Percentiles rank a stretch among this genome's conserved stretches.
These are phyloP conservation scores for Conticribra weissflogii DNA, from an alignment of 108 stramenopile genomes.

Conservation along the genomic window DNA sequence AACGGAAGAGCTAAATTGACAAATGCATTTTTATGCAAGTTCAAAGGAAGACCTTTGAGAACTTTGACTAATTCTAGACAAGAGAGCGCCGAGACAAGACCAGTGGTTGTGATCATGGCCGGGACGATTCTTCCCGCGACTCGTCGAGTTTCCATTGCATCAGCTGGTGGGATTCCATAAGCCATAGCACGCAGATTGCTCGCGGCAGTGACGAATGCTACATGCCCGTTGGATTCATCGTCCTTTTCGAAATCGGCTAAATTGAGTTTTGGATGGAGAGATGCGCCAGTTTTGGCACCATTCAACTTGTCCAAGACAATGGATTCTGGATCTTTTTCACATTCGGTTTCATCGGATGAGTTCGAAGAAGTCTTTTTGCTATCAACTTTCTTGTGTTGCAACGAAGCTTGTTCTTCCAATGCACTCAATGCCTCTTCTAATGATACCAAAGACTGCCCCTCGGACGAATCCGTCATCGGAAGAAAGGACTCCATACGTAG, in stretches of 20 bases:
- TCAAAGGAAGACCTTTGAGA: conserved; percentile 75
- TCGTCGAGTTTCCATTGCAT: conserved; percentile 91
- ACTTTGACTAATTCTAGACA: conserved; percentile 94
- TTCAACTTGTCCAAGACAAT: conserved; percentile 42
- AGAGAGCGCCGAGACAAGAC: conserved; percentile 93
- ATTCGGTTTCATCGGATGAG: conserved; percentile 19
- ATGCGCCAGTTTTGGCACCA: conserved; percentile 49
- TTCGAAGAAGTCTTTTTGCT: conserved; percentile 22
- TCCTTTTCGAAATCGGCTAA: conserved; percentile 94
- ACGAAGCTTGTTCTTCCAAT: conserved; percentile 50
- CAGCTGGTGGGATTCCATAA: conserved; percentile 94
- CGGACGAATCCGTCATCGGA: conserved; percentile 1
- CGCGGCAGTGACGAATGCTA: conserved; percentile 91
- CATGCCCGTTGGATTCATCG: conserved; percentile 95
- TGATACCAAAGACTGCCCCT: conserved; percentile 21
- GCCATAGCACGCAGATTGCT: conserved; percentile 93
- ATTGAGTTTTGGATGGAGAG: conserved; percentile 45
- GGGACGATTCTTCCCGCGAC: conserved; percentile 98
- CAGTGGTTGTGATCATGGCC: conserved; percentile 98
- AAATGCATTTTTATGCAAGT: conserved; percentile 89
- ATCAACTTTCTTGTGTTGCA: conserved; percentile 23
- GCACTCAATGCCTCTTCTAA: conserved; percentile 44
- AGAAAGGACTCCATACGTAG: conserved; percentile 71
- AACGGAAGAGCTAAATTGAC: conserved; percentile 94
- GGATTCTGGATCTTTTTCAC: conserved; percentile 22